These are phyloP conservation scores for Calvatia gigantea DNA, from an alignment of 768 basidiomycete species.

Conservation along the genomic window DNA sequence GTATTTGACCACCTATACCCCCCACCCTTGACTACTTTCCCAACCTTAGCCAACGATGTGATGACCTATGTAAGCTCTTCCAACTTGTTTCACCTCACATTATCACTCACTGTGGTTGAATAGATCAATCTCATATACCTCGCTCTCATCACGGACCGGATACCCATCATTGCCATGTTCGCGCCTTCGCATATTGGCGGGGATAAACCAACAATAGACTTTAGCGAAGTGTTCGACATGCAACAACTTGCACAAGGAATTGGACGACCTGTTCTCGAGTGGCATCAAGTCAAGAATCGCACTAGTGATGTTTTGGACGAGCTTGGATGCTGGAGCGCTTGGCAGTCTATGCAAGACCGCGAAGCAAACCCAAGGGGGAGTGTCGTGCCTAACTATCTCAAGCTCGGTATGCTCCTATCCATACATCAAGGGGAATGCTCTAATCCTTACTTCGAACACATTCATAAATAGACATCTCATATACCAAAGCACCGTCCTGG, in stretches of 20 bases:
- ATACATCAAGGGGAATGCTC: neutral
- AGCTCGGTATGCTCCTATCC: slow-evolving; percentile 34
- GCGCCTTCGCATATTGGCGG: slow-evolving; percentile 53
- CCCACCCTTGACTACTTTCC: slow-evolving; percentile 12
- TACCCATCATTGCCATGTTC: slow-evolving; percentile 58
- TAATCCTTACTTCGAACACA: neutral
- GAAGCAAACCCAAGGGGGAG: slow-evolving; percentile 38
- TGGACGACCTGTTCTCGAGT: slow-evolving; percentile 52
- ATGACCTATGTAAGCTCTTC: slow-evolving; percentile 57
- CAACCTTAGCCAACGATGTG: slow-evolving; percentile 62
- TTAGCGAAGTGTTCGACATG: slow-evolving; percentile 61
- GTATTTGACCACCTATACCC: neutral
- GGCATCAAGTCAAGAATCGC: slow-evolving; percentile 57
- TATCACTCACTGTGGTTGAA: neutral
- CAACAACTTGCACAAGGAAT: slow-evolving; percentile 43
- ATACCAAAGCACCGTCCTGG: slow-evolving; percentile 45
- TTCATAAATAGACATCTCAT: slow-evolving; percentile 43
- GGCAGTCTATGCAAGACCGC: slow-evolving; percentile 41
- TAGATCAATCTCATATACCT: slow-evolving; percentile 60
- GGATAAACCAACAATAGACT: slow-evolving; percentile 46
- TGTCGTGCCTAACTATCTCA: slow-evolving; percentile 30
- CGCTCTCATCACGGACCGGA: slow-evolving; percentile 51
- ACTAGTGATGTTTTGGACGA: slow-evolving; percentile 38
- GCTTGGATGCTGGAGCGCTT: slow-evolving; percentile 56
- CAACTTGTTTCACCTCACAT: neutral